These are phyloP conservation scores for Testicularia cyperi DNA, from an alignment of 1,284 basidiomycete species.

Conservation along the genomic window DNA sequence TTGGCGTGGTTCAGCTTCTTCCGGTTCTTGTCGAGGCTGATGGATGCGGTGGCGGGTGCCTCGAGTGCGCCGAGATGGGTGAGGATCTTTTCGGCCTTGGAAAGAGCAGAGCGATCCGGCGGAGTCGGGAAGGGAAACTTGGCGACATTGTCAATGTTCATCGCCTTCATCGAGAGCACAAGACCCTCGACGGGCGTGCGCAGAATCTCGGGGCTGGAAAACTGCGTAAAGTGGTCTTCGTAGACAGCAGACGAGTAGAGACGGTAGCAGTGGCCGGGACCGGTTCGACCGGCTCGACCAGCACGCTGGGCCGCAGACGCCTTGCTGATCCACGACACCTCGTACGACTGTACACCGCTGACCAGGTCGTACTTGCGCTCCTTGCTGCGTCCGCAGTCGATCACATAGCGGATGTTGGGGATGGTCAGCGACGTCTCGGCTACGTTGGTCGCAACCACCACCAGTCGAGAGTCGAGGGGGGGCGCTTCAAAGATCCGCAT, in stretches of 20 bases:
- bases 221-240: constrained; percentile 86
- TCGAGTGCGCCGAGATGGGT: constrained; percentile 75
- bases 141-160: constrained; percentile 94
- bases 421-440: constrained; percentile 79
- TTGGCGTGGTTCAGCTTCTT: constrained; percentile 57
- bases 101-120: constrained; percentile 77
- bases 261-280: constrained; percentile 76
- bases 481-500: constrained; percentile 73
- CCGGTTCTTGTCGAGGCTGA: constrained; percentile 60
- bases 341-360: constrained; percentile 72
- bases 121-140: constrained; percentile 99
- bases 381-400: constrained; percentile 76
- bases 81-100: constrained; percentile 79
- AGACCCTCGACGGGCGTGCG: constrained; percentile 96
- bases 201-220: constrained; percentile 87
- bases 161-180: constrained; percentile 97
- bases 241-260: constrained; percentile 76
- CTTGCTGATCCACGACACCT: constrained; percentile 74
- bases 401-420: constrained; percentile 74
- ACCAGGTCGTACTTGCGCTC: constrained; percentile 73
- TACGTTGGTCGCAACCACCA: constrained; percentile 76
- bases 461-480: constrained; percentile 69
- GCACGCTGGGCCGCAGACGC: constrained; percentile 73
- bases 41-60: constrained; percentile 63
- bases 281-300: constrained; percentile 75